These are phyloP conservation scores for Paramecium sexaurelia DNA, from an alignment of 73 alveolate species.

Conservation along the genomic window DNA sequence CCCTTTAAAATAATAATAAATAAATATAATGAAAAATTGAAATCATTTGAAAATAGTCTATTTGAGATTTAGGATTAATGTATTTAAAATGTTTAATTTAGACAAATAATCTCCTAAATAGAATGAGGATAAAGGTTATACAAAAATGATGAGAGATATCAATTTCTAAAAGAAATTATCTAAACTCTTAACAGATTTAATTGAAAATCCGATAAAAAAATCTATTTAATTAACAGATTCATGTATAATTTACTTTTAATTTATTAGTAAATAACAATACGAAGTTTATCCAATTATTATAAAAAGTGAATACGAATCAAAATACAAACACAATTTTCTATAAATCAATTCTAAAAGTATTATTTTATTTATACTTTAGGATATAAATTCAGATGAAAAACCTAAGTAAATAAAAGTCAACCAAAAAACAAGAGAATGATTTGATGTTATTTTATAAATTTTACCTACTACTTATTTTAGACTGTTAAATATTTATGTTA, in stretches of 20 bases:
- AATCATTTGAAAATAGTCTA: neutral
- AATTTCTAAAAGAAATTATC: neutral
- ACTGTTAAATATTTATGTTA: neutral
- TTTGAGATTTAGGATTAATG: neutral
- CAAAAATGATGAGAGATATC: neutral
- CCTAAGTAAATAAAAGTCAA: neutral
- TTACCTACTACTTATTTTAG: neutral
- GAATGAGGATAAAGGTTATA: neutral
- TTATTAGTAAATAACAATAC: neutral
- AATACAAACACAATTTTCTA: neutral
- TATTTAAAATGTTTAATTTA: neutral
- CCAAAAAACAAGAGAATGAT: neutral
- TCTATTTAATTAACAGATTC: neutral
- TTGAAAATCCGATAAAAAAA: neutral
- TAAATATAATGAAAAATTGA: neutral
- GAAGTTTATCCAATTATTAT: neutral
- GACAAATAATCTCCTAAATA: neutral
- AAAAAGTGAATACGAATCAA: neutral
- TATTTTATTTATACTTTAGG: neutral
- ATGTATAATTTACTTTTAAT: neutral
- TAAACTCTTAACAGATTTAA: neutral
- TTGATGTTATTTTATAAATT: neutral
- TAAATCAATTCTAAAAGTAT: neutral
- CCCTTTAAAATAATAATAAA: conserved; percentile 3
- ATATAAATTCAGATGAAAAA: neutral